Percentiles rank a stretch among this genome's conserved stretches.
Conservation (phyloP, 2,329 filamentous ascomycete species). For the Exophiala alcalophila region DNA sequence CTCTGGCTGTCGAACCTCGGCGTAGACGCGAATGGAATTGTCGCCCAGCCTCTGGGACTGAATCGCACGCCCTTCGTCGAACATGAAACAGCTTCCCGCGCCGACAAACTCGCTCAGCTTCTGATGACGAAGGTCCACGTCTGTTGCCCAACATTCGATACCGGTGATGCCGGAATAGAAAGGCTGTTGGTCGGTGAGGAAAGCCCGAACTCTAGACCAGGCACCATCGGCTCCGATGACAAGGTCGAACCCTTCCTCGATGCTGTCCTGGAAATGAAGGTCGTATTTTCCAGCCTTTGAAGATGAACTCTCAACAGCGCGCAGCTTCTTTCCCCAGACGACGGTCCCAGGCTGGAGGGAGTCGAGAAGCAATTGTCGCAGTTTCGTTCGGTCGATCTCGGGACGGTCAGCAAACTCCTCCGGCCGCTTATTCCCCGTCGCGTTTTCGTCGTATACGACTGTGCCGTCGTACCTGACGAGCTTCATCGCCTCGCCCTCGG, state of each 20-base stretch:
- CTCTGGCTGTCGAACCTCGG: conserved; percentile 40
- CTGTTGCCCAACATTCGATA: conserved; percentile 44
- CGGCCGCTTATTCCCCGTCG: conserved; percentile 9
- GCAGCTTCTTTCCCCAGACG: conserved; percentile 48
- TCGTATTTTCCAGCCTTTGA: conserved; percentile 10
- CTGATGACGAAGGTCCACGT: conserved; percentile 44
- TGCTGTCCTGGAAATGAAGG: conserved; percentile 15
- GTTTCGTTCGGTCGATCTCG: conserved; percentile 53
- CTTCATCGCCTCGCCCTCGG: conserved; percentile 52
- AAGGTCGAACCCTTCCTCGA: conserved; percentile 33
- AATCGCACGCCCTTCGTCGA: conserved; percentile 44
- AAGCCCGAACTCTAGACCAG: conserved; percentile 37
- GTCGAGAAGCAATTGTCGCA: conserved; percentile 47
- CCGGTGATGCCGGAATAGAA: conserved; percentile 39
- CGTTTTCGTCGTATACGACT: conserved; percentile 34
- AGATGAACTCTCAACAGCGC: conserved; percentile 33
- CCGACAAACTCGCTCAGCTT: conserved; percentile 48
- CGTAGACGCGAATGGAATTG: conserved; percentile 45
- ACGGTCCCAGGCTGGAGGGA: conserved; percentile 48
- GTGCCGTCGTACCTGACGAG: conserved; percentile 45
- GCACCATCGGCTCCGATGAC: conserved; percentile 47
- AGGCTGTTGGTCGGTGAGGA: conserved; percentile 30
- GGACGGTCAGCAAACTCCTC: conserved; percentile 39
- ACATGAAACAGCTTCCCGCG: conserved; percentile 48
- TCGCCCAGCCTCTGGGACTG: conserved; percentile 50